phyloP scores from a whole-genome alignment of 257 asterid species.

The Primulina eburnea region DNA sequence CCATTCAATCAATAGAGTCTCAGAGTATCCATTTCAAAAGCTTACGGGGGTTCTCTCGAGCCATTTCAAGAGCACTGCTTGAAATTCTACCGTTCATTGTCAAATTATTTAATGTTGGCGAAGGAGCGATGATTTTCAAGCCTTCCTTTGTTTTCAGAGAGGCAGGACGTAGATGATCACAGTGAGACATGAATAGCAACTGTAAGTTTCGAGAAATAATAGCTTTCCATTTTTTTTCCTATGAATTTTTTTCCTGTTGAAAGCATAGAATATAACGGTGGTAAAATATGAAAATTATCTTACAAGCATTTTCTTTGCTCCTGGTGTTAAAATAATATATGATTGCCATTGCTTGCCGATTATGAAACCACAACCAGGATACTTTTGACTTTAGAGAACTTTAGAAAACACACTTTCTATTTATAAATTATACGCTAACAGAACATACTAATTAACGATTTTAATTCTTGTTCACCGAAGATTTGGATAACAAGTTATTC shows the following conservation, averaged over 20 bases:
- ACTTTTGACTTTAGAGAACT: neutral
- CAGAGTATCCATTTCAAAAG: conserved; percentile 12
- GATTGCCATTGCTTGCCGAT: neutral
- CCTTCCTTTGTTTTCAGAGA: conserved; percentile 5
- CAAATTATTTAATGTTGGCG: neutral
- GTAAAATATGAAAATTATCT: too few relatives aligned
- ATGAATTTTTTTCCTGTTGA: neutral
- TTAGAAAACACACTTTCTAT: neutral
- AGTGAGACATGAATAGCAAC: neutral
- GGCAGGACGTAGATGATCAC: conserved; percentile 11
- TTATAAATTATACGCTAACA: neutral
- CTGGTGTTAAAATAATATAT: neutral
- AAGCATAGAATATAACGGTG: too few relatives aligned
- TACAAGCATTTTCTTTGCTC: too few relatives aligned
- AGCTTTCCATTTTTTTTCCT: neutral
- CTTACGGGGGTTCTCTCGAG: neutral
- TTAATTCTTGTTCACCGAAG: neutral
- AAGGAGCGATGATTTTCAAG: neutral
- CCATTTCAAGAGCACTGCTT: conserved; percentile 15
- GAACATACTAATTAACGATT: neutral
- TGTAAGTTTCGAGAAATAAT: neutral
- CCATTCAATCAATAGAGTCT: neutral
- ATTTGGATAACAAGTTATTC: neutral
- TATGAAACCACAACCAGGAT: neutral
- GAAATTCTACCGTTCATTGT: conserved; percentile 5